These are phyloP conservation scores for Hypoxylon perforatum DNA, from an alignment of 495 filamentous ascomycete species.

Conservation along the genomic window DNA sequence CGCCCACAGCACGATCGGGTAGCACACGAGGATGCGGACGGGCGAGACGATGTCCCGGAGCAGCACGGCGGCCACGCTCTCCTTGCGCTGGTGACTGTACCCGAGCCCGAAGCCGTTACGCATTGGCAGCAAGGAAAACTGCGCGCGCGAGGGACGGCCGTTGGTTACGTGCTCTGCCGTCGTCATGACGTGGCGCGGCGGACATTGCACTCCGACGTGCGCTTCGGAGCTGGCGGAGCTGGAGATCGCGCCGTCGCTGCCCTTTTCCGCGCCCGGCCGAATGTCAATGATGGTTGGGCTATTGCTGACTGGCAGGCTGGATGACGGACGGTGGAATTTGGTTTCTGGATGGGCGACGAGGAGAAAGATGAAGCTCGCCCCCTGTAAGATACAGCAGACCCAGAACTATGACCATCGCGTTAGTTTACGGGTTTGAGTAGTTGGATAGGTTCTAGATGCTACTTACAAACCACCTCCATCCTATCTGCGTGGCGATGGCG, in stretches of 20 bases:
- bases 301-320: neutral
- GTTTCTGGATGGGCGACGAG: conserved; percentile 62
- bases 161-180: conserved; percentile 50
- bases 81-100: conserved; percentile 37
- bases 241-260: conserved; percentile 27
- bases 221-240: conserved; percentile 28
- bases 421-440: conserved; percentile 27
- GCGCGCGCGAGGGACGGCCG: conserved; percentile 63
- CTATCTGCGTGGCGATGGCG: conserved; percentile 65
- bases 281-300: neutral
- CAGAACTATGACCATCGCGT: conserved; percentile 29
- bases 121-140: conserved; percentile 65
- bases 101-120: conserved; percentile 41
- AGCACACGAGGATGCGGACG: conserved; percentile 64
- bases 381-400: conserved; percentile 43
- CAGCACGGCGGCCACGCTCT: conserved; percentile 47
- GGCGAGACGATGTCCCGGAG: conserved; percentile 60
- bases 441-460: conserved; percentile 60
- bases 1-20: conserved; percentile 71
- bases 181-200: conserved; percentile 25
- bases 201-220: neutral
- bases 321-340: conserved; percentile 62
- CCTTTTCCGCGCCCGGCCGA: conserved; percentile 15
- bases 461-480: conserved; percentile 59
- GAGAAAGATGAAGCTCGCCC: conserved; percentile 45